A percentile compares a stretch with the other conserved stretches of the same genome.
phyloP scores from a whole-genome alignment of 1,284 basidiomycete genomes.

The Sporisorium sorghi region DNA sequence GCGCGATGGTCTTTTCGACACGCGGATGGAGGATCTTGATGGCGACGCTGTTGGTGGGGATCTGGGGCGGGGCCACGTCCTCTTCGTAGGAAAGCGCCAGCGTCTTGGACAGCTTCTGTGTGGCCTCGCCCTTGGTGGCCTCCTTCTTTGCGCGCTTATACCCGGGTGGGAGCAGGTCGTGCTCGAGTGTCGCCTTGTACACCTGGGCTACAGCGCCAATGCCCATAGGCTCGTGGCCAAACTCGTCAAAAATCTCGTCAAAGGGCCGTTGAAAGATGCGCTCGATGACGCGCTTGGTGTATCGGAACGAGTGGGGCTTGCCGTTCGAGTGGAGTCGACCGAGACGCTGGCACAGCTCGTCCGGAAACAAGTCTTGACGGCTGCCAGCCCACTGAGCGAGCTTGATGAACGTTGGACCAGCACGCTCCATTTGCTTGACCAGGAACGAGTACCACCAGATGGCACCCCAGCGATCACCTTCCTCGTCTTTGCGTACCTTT shows the following conservation, averaged over 20 bases:
- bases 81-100: constrained; percentile 62
- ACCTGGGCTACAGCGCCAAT: constrained; percentile 98
- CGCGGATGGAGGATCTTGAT: constrained; percentile 93
- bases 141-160: constrained; percentile 65
- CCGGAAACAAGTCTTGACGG: constrained; percentile 91
- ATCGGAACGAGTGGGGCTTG: constrained; percentile 81
- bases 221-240: constrained; percentile 87
- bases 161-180: constrained; percentile 80
- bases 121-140: constrained; percentile 16
- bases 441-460: constrained; percentile 93
- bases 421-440: constrained; percentile 88
- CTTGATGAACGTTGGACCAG: constrained; percentile 98
- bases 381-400: constrained; percentile 99
- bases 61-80: constrained; percentile 51
- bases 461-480: constrained; percentile 65
- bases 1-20: constrained; percentile 79
- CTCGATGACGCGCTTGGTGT: constrained; percentile 87
- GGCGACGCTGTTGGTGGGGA: constrained; percentile 76
- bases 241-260: constrained; percentile 90
- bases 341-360: constrained; percentile 86
- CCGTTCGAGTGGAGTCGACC: constrained; percentile 90
- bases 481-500: constrained; percentile 43
- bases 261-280: constrained; percentile 79
- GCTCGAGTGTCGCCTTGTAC: constrained; percentile 85
- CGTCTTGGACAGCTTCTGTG: constrained; percentile 45